Evolutionary conservation across 1,284 basidiomycete species (phyloP).

Genomic region (Rhodotorula sp.): DNA sequence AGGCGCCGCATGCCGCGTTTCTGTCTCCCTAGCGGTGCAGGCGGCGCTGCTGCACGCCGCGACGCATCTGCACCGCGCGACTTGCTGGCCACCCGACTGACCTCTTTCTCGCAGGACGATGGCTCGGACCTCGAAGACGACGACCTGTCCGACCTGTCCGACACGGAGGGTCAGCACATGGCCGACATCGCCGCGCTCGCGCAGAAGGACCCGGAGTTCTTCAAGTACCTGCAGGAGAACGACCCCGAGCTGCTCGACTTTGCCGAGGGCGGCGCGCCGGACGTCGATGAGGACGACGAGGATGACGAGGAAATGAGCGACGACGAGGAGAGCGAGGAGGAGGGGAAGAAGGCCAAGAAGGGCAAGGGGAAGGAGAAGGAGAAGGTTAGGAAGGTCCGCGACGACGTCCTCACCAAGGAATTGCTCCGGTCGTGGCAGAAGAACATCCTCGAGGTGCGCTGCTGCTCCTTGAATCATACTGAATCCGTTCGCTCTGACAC

Average conservation of each 20-base stretch:
- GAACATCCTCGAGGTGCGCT: slow-evolving; percentile 74
- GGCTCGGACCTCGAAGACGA: slow-evolving; percentile 39
- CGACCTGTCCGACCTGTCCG: slow-evolving; percentile 40
- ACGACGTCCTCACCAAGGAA: slow-evolving; percentile 65
- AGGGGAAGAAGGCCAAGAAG: slow-evolving; percentile 56
- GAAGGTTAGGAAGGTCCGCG: slow-evolving; percentile 59
- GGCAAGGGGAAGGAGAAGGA: slow-evolving; percentile 49
- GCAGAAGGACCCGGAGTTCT: slow-evolving; percentile 97
- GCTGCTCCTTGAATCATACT: neutral
- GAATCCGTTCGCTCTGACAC: neutral
- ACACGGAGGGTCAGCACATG: slow-evolving; percentile 58
- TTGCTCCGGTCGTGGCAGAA: slow-evolving; percentile 84
- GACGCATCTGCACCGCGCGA: too few relatives aligned
- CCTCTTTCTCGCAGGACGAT: slow-evolving; percentile 5
- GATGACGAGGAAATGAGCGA: slow-evolving; percentile 41
- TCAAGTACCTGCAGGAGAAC: slow-evolving; percentile 95
- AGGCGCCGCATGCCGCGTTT: too few relatives aligned
- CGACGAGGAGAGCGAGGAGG: slow-evolving; percentile 55
- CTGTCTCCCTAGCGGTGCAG: neutral
- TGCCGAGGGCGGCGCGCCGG: slow-evolving; percentile 47
- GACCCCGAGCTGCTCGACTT: slow-evolving; percentile 87
- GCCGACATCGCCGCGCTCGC: slow-evolving; percentile 84
- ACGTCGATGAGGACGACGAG: slow-evolving; percentile 51
- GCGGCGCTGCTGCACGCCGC: too few relatives aligned
- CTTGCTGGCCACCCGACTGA: too few relatives aligned